Base-by-base conservation (phyloP, 1,284 basidiomycete species). In the Ceratobasidium sp. region DNA sequence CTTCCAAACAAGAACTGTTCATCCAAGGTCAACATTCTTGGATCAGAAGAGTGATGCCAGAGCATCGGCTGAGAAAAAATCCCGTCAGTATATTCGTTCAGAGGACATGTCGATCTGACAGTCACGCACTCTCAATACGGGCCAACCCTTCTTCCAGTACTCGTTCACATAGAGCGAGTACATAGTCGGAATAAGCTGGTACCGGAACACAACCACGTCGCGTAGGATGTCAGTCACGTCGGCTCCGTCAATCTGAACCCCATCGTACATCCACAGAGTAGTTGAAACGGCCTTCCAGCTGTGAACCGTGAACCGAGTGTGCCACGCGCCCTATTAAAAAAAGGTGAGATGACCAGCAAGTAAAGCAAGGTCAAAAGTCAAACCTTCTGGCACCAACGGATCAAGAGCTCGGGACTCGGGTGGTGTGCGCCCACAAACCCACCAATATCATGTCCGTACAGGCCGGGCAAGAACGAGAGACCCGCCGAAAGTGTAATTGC, bases 191-290 rank as follows among this genome's bases (percentile, higher is more conserved):
- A 76, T 55, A 23, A 76, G 38, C 33, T 76, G 73, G 38, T 76
- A 76, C 8, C 73, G 62, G 35, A 66, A 66, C 14, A n/a, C 73
- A 55, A 76, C 48, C 3, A 76, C 64, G 35, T 67, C 73, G 27
- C 73, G 73, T 1, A 76, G 62, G 18, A 76, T 18, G n/a, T n/a
- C 48, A 33, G 73, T 76, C 8, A 55, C 44, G 27, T 76, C 73
- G 33, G 23, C 52, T 0, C 73, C 73, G 27, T 76, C 73, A 18
- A 66, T 23, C 27, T 76, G 10, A 5, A 76, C 27, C 4, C 73
- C 64, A n/a, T 76, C 73, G 38, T 76, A 76, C 73, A 76, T 76
- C 73, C 73, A 76, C 27, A 76, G 52, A 1, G 73, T 76, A 14
- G 73, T 76, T 33, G 73, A 76, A 48, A 76, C 50, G 2, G 57